Base-by-base conservation (phyloP, 2,329 filamentous ascomycete species). In the Exophiala bonariae region DNA sequence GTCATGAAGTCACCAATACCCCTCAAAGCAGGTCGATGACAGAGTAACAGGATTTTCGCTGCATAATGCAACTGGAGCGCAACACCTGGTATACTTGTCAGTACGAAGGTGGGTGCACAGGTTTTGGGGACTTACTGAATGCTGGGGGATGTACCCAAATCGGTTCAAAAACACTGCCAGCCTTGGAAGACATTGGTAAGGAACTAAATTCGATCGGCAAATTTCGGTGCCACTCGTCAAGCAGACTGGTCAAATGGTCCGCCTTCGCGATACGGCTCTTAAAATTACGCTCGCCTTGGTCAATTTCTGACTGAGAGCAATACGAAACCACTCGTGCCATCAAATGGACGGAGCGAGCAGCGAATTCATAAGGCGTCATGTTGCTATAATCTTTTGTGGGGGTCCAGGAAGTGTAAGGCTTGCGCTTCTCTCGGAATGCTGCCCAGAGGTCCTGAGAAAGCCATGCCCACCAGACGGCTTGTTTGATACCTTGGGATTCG, bases 381-480 rank as follows among this genome's bases (percentile, higher is more conserved):
- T 40, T 36, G 19, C 39, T 37, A 31, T 53, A 48, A 1, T 47
- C 39, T 20, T 57, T 60, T 18, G 56, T 47, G n/a, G 58, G 58
- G 11, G 45, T 41, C 57, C 57, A 62, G 20, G 56, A 58, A 11
- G 56, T 62, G 18, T 61, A 57, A 11, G 57, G 56, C 36, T 56
- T 61, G 10, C 62, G 54, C 42, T 59, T 54, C 31, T 64, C 60
- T 4, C 61, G 53, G 37, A 63, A 62, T 7, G 62, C 62, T 6
- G 62, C 62, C 58, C 61, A 61, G 7, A 61, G 47, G 33, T 64
- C 62, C 44, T 64, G 60, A n/a, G 58, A 56, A 6, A 63, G 56
- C 62, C 62, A 64, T 6, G 60, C 59, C 61, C 61, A 63, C 60
- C 62, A 64, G 1, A 62, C 61, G 3, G 61, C 61, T 3, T 54